Evolutionary conservation across 805 yeast genomes (phyloP), one percentile per base, ranked within the genome.

Genomic region (Ogataea neopini): DNA sequence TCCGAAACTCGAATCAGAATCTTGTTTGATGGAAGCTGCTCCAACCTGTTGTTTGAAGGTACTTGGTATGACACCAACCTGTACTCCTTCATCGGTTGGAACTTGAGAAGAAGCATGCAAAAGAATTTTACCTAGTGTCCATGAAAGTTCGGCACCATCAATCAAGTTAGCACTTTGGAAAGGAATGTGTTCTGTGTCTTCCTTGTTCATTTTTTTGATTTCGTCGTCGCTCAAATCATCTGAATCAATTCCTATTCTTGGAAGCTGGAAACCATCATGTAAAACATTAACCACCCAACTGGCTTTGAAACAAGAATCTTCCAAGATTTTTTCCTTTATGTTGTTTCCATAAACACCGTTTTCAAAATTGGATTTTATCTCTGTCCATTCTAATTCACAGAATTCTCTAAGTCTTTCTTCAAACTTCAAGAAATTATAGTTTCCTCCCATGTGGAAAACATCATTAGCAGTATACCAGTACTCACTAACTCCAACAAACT

Each of bases 391-490:
- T 50, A 80, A 74, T 53, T 80, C 84, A 70, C 99, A 94, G 59
- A 83, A 90, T 26, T 76, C 75, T 50, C 78, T 76, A 3, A 90
- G 86, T 44, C 79, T 77, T 29, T 72, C 77, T 61, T 81, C 85
- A 60, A 87, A 89, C 33, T 75, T 70, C 30, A 77, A 74, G 61
- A 83, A 92, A 60, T 88, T 88, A 64, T 91, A 91, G 47, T 83
- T 88, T 11, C 97, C 98, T 2, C 96, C 92, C 70, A 89, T 76
- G 33, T 84, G 81, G 64, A 91, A 91, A 3, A 92, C 80, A 61
- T 92, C 98, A 59, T 90, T 87, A 3, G 97, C 91, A 0, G 97
- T 89, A 63, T 94, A 92, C 97, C 98, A 94, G 69, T 89, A 94
- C 67, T 94, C 99, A 6, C 96, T 88, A 18, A 92, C 84, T 0